Percentiles rank a stretch among this genome's conserved stretches.
Conservation (phyloP, 768 basidiomycete genomes). For the Suillus paluster region DNA sequence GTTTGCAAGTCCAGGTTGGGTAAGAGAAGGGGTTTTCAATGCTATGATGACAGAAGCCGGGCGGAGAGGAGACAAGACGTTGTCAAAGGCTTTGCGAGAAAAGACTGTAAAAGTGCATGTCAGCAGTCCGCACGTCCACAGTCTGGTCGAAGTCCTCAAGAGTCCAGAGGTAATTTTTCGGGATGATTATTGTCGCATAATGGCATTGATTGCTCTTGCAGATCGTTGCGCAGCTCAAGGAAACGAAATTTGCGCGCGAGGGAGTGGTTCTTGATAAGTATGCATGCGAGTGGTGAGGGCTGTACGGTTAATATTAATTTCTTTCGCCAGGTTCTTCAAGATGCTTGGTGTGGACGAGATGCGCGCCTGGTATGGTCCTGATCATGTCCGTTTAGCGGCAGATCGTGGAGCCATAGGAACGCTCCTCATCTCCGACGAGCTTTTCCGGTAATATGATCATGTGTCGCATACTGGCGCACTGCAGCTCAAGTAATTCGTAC, state of each 20-base stretch:
- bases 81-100: constrained; percentile 75
- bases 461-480: background rate
- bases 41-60: constrained; percentile 84
- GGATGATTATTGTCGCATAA: background rate
- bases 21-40: constrained; percentile 85
- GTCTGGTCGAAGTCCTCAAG: constrained; percentile 90
- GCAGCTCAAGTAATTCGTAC: constrained; percentile 1
- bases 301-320: background rate
- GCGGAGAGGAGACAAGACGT: constrained; percentile 76
- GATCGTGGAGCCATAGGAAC: constrained; percentile 95
- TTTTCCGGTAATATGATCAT: constrained; percentile 71
- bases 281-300: constrained; percentile 6
- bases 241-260: constrained; percentile 96
- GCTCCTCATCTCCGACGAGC: constrained; percentile 90
- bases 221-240: constrained; percentile 80
- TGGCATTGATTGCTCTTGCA: constrained; percentile 31
- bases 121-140: constrained; percentile 94
- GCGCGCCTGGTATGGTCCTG: constrained; percentile 98
- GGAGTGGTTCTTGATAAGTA: constrained; percentile 90
- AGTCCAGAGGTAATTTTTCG: constrained; percentile 79
- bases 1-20: constrained; percentile 97
- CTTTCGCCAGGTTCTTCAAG: constrained; percentile 82
- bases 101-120: constrained; percentile 93
- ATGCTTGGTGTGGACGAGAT: constrained; percentile 95
- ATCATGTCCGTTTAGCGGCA: constrained; percentile 90